Conservation (phyloP, 2,329 filamentous ascomycete genomes). For the Teratosphaeria nubilosa region DNA sequence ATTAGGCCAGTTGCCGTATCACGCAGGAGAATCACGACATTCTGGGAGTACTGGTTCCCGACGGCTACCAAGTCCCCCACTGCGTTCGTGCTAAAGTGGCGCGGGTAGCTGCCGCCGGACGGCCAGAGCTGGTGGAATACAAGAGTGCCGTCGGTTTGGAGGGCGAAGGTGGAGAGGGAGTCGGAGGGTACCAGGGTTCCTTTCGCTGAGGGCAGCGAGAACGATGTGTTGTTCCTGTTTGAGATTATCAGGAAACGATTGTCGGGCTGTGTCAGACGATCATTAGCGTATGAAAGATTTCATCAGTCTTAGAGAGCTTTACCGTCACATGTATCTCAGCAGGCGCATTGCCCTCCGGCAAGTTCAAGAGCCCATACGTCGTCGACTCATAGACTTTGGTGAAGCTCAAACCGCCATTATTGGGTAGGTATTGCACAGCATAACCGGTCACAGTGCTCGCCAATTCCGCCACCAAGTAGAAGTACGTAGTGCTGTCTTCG, state of each 20-base stretch:
- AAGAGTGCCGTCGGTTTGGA: constrained; percentile 49
- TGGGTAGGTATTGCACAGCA: constrained; percentile 33
- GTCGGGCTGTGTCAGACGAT: constrained; percentile 25
- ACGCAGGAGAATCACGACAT: constrained; percentile 52
- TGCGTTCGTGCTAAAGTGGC: constrained; percentile 58
- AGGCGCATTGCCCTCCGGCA: constrained; percentile 40
- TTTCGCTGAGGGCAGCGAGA: constrained; percentile 38
- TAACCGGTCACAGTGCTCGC: constrained; percentile 41
- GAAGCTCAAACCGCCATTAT: constrained; percentile 37
- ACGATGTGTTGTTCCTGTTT: constrained; percentile 53
- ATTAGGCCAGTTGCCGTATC: constrained; percentile 51
- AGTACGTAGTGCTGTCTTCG: constrained; percentile 19
- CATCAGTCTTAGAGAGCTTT: not conserved
- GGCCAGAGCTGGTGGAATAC: constrained; percentile 48
- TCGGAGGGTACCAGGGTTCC: constrained; percentile 36
- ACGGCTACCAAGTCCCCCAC: constrained; percentile 56
- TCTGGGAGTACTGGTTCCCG: constrained; percentile 51
- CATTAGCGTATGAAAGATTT: not conserved
- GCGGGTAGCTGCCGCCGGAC: constrained; percentile 54
- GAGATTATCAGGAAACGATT: constrained; percentile 56
- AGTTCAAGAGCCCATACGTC: constrained; percentile 35
- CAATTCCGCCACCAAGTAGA: constrained; percentile 40
- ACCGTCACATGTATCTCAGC: constrained; percentile 43
- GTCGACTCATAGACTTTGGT: constrained; percentile 36
- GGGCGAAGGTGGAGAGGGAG: constrained; percentile 52